Base-by-base conservation (phyloP, 225 moss, liverwort and hornwort genomes). In the Thuidium tamariscinum region DNA sequence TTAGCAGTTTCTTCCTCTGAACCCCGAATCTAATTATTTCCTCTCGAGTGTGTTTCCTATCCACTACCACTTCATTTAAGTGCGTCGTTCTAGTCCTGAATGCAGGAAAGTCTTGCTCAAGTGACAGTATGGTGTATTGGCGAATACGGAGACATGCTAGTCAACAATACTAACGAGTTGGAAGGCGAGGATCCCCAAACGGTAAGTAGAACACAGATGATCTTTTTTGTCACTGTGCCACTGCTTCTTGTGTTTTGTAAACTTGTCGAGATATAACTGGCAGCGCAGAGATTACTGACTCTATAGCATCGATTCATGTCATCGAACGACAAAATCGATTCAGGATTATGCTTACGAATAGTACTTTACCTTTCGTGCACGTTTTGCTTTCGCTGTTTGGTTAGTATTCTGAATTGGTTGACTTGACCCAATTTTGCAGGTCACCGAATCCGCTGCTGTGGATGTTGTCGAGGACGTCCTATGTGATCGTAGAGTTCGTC, bases 371-470 rank as follows among this genome's bases (percentile, higher is more conserved):
- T 19, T 74, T 21, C 78, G 36, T 64, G 63, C 48, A 68, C 71
- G 70, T n/a, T 55, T 41, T 68, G 13, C 36, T 55, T 84, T 20
- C 32, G 62, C n/a, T 66, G n/a, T 37, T 82, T 85, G 68, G 41
- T 88, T 85, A 79, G 13, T 36, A 52, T 66, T 80, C 64, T 88
- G 81, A 72, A 81, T 49, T 83, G 65, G 46, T 79, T 80, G 82
- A 49, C 20, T 74, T 23, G 69, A 78, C 51, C 84, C 76, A 57
- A 65, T 56, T 86, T 84, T 83, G 32, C 89, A 97, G 97, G 94
- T 97, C 65, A 98, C 98, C 67, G 98, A 98, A 92, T 98, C 96
- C 69, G 98, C 97, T 94, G 94, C 93, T 77, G 94, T 98, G 66
- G 97, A 98, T 89, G 89, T 95, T 54, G 90, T 98, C 25, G 98